Evolutionary conservation across 352 stramenopile genomes (phyloP), one percentile per base, ranked within the genome.

Genomic region (Blastocystis hominis): DNA sequence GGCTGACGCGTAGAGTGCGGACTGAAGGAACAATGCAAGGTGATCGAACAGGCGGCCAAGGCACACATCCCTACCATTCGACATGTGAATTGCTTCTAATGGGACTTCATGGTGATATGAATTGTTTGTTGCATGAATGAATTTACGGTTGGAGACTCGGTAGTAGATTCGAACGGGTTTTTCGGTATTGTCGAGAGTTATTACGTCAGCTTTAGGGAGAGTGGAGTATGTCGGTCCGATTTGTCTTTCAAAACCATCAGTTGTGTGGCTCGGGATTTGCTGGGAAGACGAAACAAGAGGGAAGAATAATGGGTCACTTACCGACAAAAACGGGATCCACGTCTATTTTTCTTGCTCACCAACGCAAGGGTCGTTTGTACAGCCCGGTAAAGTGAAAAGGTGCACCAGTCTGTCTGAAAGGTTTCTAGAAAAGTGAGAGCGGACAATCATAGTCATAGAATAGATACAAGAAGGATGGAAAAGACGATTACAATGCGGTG

Each of bases 401-500:
- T 62, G 70, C 30, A 61, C 62, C 34, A 61, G 7, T 15, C 53
- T 80, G 3, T 20, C 30, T 40, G 70, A 64, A 24, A 46, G 15
- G 46, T 64, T 80, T 80, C 30, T 46, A n/a, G 50, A 61, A 38
- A 80, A 80, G 70, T 80, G 47, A 61, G 30, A 36, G 20, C 63
- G 9, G 30, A 0, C 38, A 9, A 42, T 6, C 15, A 15, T 17
- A 6, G 6, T 80, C 17, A 46, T 61, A 34, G 7, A 42, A 15
- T 40, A 80, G 70, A 80, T 80, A 80, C 44, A 80, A 80, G 50
- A 61, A 64, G 54, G 46, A 80, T 9, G 70, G 70, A 42, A 80
- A 80, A 46, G 70, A 80, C 17, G 44, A 42, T 3, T 80, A 80
- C 50, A 20, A 80, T 20, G 30, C 70, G 17, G 36, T 47, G 0